A percentile compares a stretch with the other conserved stretches of the same genome.
Conservation (phyloP, 2,329 filamentous ascomycete species). For the Raffaelea ambrosiae region DNA sequence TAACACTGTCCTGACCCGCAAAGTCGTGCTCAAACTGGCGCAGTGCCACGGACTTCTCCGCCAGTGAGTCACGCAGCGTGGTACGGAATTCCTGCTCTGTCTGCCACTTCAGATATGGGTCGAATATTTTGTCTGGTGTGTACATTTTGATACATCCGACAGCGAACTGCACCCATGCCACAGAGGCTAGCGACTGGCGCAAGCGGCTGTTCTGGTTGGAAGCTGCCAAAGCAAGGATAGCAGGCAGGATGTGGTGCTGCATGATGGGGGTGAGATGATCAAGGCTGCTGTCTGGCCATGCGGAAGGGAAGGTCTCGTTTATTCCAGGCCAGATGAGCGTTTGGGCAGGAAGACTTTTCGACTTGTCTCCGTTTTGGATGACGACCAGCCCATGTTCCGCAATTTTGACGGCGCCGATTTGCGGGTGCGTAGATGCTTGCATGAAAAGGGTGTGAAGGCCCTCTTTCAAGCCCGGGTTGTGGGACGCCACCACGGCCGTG, state of each 20-base stretch:
- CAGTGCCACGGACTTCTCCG: slow-evolving; percentile 50
- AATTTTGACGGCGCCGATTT: slow-evolving; percentile 2
- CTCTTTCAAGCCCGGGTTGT: slow-evolving; percentile 11
- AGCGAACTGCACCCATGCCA: slow-evolving; percentile 70
- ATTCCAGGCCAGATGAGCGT: slow-evolving; percentile 6
- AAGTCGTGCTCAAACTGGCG: slow-evolving; percentile 57
- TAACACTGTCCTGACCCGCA: slow-evolving; percentile 55
- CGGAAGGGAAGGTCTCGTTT: neutral
- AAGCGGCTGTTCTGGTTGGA: slow-evolving; percentile 17
- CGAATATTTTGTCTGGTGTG: slow-evolving; percentile 77
- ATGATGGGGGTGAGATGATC: slow-evolving; percentile 24
- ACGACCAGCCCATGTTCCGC: slow-evolving; percentile 4
- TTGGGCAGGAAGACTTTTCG: too few relatives aligned
- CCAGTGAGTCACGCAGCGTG: slow-evolving; percentile 47
- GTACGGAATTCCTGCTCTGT: slow-evolving; percentile 55
- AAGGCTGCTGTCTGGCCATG: slow-evolving; percentile 19
- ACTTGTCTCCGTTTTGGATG: neutral
- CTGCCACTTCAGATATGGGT: slow-evolving; percentile 60
- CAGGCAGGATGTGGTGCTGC: slow-evolving; percentile 34
- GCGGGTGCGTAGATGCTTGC: slow-evolving; percentile 5
- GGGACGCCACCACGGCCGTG: slow-evolving; percentile 29
- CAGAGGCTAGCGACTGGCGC: slow-evolving; percentile 29
- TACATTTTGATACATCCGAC: slow-evolving; percentile 69
- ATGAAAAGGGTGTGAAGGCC: slow-evolving; percentile 18
- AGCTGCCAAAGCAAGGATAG: slow-evolving; percentile 34